Base-by-base conservation (phyloP, 2,329 filamentous ascomycete species). In the Diaporthe ampelina region DNA sequence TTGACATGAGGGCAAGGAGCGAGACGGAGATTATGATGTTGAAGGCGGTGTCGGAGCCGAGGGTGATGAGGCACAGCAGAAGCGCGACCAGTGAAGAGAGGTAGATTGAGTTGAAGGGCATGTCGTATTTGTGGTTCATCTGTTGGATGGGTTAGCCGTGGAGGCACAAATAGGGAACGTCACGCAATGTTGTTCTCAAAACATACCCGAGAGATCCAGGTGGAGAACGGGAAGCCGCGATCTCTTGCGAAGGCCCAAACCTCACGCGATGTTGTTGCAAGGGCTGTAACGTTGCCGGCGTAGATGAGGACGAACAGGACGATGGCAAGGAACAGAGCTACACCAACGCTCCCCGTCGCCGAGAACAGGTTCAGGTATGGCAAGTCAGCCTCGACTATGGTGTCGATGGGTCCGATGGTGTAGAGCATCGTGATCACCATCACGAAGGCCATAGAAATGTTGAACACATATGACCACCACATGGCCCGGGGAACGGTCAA, bases 21-120 rank as follows among this genome's bases (percentile, higher is more conserved):
- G 80, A 81, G 1, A 84, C 77, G 19, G 81, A 83, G 35, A 81
- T 78, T 73, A 83, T 80, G 58, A 79, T 79, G 73, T 83, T 83
- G 78, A 83, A 82, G 15, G 81, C 81, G 21, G 79, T 76, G 1
- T 78, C 78, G 26, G 81, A 82, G 11, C 82, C 82, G 37, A 84
- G 78, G 24, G 81, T 78, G 76, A 84, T 82, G 52, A 83, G 77
- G 26, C 79, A 78, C 32, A 84, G 79, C 19, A 83, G 69, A 24
- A 80, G 76, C 19, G 78, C 78, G 74, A 81, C 76, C 32, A 76
- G 63, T 15, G 80, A 79, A 9, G 81, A 80, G 35, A 80, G 75
- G 63, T 79, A 77, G 65, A 83, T 77, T 1, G 82, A 76, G 74
- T 82, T 82, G 73, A 83, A 77, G 2, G 82, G 82, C 43, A 82